Base-by-base conservation (phyloP, 768 basidiomycete species). In the Mycena latifolia region DNA sequence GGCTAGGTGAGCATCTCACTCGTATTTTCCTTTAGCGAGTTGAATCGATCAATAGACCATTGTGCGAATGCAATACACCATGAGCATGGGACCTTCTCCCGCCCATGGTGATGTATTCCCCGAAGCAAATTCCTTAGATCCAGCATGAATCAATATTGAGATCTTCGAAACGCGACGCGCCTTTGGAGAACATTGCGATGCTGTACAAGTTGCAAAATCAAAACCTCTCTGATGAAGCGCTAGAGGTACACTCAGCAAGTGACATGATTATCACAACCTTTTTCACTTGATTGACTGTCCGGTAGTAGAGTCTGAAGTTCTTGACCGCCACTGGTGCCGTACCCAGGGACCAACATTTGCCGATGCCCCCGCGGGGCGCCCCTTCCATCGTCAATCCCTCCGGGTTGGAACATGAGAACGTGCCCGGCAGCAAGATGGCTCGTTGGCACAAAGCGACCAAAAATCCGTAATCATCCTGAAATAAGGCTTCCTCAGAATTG, bases 171-270 rank as follows among this genome's bases (percentile, higher is more conserved):
- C n/a, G n/a, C n/a, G n/a, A n/a, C n/a, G n/a, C n/a, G n/a, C n/a
- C n/a, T n/a, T n/a, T 73, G 59, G 11, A 75, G 58, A 47, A 73
- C 64, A 29, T 70, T 71, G n/a, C 72, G 71, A 63, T 72, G 72
- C 28, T 46, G 41, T 8, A 67, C 57, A 1, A 68, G 33, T n/a
- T 69, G 67, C 12, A 72, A 51, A 18, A 73, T 71, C 15, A 71
- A 55, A 2, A 71, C 69, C 41, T 74, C 73, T 41, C 67, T 69
- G 17, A 74, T 45, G 50, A 74, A 66, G 3, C 55, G 63, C 71
- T 74, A 28, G 15, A 48, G 11, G 47, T 2, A 10, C 17, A 50
- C 3, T 50, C n/a, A 45, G 31, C 1, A 4, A 22, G 2, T 14
- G 4, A 20, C 11, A 47, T 14, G 12, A 37, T 31, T 33, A 4